phyloP scores from a whole-genome alignment of 345 rosid species.

The Gossypium stocksii region DNA sequence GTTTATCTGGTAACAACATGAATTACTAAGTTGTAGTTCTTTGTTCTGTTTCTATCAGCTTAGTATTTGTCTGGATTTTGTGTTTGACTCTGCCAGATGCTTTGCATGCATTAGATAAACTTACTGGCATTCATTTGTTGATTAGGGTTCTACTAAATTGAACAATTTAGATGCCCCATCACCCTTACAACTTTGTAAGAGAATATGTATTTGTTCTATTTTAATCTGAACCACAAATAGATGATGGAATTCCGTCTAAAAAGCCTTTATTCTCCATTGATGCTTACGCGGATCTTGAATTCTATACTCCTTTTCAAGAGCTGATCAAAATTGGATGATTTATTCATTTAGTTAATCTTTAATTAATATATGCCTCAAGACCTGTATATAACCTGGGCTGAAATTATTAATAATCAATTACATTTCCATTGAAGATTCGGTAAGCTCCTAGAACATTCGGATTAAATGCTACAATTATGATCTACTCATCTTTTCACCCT shows the following conservation, averaged over 20 bases:
- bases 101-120: background rate
- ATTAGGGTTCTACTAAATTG: background rate
- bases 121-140: background rate
- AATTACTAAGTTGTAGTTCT: background rate
- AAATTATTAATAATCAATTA: background rate
- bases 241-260: background rate
- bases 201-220: background rate
- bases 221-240: conserved; percentile 4
- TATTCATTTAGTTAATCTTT: background rate
- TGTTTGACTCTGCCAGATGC: background rate
- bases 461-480: background rate
- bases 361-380: background rate
- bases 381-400: background rate
- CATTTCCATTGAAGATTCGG: background rate
- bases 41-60: conserved; percentile 2
- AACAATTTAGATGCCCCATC: background rate
- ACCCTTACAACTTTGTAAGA: background rate
- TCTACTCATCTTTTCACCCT: background rate
- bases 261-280: background rate
- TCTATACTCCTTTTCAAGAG: background rate
- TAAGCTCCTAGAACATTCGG: background rate
- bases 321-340: background rate
- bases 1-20: conserved; percentile 58
- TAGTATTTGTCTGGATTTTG: background rate
- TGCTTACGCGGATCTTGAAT: background rate